These are phyloP conservation scores for Sphagnum magellanicum DNA, from an alignment of 228 moss, liverwort and hornwort species.

Conservation along the genomic window DNA sequence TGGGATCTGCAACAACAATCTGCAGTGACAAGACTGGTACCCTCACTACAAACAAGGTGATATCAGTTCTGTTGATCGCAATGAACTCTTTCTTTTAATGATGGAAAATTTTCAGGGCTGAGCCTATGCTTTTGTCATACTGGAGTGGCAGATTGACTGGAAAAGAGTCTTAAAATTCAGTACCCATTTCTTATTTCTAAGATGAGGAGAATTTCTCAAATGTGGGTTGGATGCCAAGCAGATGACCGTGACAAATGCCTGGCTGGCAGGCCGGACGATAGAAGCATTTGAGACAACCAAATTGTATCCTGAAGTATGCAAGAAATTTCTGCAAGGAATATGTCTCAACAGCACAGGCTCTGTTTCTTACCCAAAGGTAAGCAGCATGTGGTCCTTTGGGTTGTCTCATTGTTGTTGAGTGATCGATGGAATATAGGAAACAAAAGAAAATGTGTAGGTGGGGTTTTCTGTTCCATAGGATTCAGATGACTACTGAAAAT, in stretches of 20 bases:
- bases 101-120: neutral
- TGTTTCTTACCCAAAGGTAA: conserved; percentile 34
- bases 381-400: neutral
- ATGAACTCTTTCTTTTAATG: neutral
- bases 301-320: conserved; percentile 3
- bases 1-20: conserved; percentile 12
- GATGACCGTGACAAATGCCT: conserved; percentile 42
- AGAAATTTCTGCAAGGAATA: conserved; percentile 22
- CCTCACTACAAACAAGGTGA: conserved; percentile 34
- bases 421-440: too few relatives aligned
- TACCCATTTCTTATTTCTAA: too few relatives aligned
- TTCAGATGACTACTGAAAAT: too few relatives aligned
- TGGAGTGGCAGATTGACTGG: too few relatives aligned
- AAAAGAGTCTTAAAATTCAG: too few relatives aligned
- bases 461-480: too few relatives aligned
- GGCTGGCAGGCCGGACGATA: conserved; percentile 25
- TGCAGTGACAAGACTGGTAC: conserved; percentile 13
- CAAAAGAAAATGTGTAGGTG: too few relatives aligned
- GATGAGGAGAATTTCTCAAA: too few relatives aligned
- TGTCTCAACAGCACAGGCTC: conserved; percentile 62
- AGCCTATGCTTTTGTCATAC: neutral
- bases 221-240: neutral
- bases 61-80: neutral
- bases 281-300: conserved; percentile 14
- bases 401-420: too few relatives aligned